phyloP scores from a whole-genome alignment of 1,284 basidiomycete species.

The Heliocybe sulcata region DNA sequence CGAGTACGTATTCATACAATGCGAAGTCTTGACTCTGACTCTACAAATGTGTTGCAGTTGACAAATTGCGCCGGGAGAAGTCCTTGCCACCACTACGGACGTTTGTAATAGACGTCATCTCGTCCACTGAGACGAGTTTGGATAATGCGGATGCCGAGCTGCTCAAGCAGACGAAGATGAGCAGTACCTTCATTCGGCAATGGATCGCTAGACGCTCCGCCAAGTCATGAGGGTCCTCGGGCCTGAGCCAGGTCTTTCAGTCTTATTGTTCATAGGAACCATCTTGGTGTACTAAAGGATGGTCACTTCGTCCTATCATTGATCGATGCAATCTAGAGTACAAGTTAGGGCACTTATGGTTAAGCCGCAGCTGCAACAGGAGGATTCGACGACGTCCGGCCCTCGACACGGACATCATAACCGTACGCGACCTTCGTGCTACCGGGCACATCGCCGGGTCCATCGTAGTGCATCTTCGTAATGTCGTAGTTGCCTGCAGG shows the following conservation, averaged over 20 bases:
- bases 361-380: not conserved
- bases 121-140: slow-evolving; percentile 45
- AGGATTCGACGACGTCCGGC: slow-evolving; percentile 15
- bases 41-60: slow-evolving; percentile 53
- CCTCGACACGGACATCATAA: slow-evolving; percentile 59
- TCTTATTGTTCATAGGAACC: too few relatives aligned
- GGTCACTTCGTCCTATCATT: too few relatives aligned
- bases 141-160: slow-evolving; percentile 58
- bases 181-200: slow-evolving; percentile 82
- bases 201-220: slow-evolving; percentile 54
- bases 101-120: slow-evolving; percentile 86
- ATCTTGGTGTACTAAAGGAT: too few relatives aligned
- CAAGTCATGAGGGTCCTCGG: not conserved
- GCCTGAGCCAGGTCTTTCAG: too few relatives aligned
- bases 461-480: slow-evolving; percentile 75
- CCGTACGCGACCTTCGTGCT: slow-evolving; percentile 61
- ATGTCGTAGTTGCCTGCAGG: slow-evolving; percentile 73
- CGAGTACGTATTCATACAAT: slow-evolving; percentile 42
- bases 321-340: not conserved
- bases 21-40: too few relatives aligned
- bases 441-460: slow-evolving; percentile 61
- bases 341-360: not conserved
- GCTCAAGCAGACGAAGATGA: slow-evolving; percentile 78
- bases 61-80: slow-evolving; percentile 46
- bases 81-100: slow-evolving; percentile 54